phyloP scores from a whole-genome alignment of 1,139 yeast species.

The Yamadazyma atlantica region DNA sequence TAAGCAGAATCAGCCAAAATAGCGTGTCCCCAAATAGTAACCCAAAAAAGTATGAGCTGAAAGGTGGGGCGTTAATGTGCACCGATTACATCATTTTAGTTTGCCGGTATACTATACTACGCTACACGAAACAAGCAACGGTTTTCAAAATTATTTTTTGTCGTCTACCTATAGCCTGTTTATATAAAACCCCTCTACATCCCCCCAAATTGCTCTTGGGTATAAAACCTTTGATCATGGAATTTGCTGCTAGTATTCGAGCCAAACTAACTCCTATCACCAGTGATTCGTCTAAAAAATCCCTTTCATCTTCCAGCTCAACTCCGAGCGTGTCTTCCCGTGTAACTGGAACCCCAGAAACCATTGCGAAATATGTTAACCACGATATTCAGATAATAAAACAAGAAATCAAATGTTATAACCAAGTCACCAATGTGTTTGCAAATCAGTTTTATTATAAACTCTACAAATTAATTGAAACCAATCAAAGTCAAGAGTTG shows the following conservation, averaged over 20 bases:
- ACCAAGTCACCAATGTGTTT: slow-evolving; percentile 12
- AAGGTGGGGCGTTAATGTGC: too few species aligned
- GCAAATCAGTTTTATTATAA: slow-evolving; percentile 12
- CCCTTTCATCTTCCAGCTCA: neutral
- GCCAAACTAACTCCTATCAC: neutral
- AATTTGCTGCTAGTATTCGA: neutral
- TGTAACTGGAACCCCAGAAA: slow-evolving; percentile 6
- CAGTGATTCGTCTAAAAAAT: neutral
- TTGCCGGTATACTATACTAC: neutral
- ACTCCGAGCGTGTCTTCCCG: too few species aligned
- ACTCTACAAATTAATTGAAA: slow-evolving; percentile 13
- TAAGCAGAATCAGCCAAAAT: too few species aligned
- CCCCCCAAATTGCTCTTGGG: too few species aligned
- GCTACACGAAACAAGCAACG: neutral
- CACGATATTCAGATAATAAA: slow-evolving; percentile 14
- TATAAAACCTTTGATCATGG: too few species aligned
- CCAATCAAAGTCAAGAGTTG: slow-evolving; percentile 8
- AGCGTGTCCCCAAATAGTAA: too few species aligned
- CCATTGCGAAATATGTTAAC: slow-evolving; percentile 11
- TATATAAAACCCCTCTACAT: too few species aligned
- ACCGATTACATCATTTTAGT: neutral
- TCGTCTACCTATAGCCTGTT: neutral
- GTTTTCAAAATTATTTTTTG: neutral
- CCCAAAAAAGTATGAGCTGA: too few species aligned
- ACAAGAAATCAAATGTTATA: slow-evolving; percentile 13